Base-by-base conservation (phyloP, 495 filamentous ascomycete species). In the Chlorociboria aeruginascens region DNA sequence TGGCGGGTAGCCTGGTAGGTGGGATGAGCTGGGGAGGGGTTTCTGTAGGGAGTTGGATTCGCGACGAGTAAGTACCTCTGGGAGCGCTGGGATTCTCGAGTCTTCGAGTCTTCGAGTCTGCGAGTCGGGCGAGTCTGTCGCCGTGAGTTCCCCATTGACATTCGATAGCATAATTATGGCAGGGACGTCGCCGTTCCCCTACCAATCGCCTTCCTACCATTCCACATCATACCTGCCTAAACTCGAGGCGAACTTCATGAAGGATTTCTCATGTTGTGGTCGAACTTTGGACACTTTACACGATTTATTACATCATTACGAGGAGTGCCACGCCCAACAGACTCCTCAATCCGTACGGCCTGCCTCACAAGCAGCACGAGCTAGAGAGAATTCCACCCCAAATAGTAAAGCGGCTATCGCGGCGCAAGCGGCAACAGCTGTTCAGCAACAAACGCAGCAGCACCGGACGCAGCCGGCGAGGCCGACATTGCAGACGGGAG, bases 21-120 rank as follows among this genome's bases (percentile, higher is more conserved):
- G 89, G 88, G 44, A 93, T 96, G 87, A 97, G 93, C 62, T 98
- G 89, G 89, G 92, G 93, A 60, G 93, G 90, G 47, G 74, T 93
- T 17, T 97, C 92, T 36, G 85, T 97, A 50, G 89, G 89, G 46
- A 96, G 90, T 63, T 97, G 89, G 74, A 89, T 98, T 65, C 78
- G 86, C 58, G 92, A 98, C 70, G 92, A 98, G 92, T 97, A 78
- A 79, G 90, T 89, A 17, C 35, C 33, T 39, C 50, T 48, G 50
- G 58, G 12, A 28, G 3, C 20, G 20, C 20, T 25, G 4, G 4
- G 4, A 25, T 25, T 25, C 20, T 41, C 29, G 7, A 16, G 32
- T 33, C 35, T n/a, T 48, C 41, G 20, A 37, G n/a, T 40, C 40
- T 38, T n/a, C n/a, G n/a, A n/a, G n/a, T n/a, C n/a, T n/a, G n/a